Base-by-base conservation (phyloP, 1,284 basidiomycete genomes). In the Tranzscheliella williamsii region DNA sequence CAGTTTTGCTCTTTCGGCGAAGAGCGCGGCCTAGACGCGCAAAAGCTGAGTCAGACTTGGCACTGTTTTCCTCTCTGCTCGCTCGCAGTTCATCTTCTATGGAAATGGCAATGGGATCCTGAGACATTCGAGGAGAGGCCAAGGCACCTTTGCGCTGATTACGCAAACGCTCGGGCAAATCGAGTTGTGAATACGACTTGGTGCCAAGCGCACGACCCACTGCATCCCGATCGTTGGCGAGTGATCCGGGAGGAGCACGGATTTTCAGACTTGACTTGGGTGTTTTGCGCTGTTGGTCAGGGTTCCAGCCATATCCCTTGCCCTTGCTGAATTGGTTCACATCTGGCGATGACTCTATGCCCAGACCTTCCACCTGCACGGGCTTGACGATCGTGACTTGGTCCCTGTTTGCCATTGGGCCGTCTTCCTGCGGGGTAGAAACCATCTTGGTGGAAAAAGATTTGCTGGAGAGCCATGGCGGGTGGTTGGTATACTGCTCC, bases 1-100 rank as follows among this genome's bases (percentile, higher is more conserved):
- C 53, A 9, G 53, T 46, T 36, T 63, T 63, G 53, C 53, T 57
- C 40, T 57, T 63, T 36, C 60, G 60, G 16, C 60, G 53, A 21
- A 63, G 57, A 17, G 57, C 57, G 23, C 57, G 51, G 21, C 57
- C 57, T 5, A 63, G 40, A 4, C 53, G 49, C 9, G 60, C 38
- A 41, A 63, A 57, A 22, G 60, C 60, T 11, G 60, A 57, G 15
- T 56, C 46, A 22, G 13, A 36, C n/a, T 46, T 56, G 26, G 33
- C 20, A n/a, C 24, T 13, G 17, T 20, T 31, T 11, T 41, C 12
- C 13, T 23, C 33, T 13, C 15, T n/a, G 11, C 12, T 16, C 4
- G 45, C 44, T 35, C 21, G 24, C 31, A 57, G 36, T 37, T 63
- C 60, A 6, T 56, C 53, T 22, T 47, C 53, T 36, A 63, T 53